Conservation (phyloP, 768 basidiomycete species). For the Podaxis rugospora region DNA sequence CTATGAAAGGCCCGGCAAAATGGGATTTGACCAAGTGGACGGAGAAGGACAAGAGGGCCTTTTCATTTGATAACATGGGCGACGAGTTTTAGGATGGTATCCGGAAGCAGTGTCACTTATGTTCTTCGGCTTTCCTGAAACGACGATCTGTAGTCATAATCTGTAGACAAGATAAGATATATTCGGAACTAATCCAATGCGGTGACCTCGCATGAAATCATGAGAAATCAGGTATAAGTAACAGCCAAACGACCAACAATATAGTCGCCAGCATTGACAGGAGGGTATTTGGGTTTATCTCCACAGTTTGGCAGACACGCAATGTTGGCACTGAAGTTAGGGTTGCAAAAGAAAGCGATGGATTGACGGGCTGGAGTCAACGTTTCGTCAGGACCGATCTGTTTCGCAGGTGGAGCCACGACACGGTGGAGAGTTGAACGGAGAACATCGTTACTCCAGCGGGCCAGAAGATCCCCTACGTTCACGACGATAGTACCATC, state of each 20-base stretch:
- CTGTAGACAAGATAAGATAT: neutral
- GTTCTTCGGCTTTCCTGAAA: neutral
- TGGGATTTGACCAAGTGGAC: conserved; percentile 37
- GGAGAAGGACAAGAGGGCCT: conserved; percentile 23
- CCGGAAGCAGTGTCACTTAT: neutral
- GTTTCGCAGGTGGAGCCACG: conserved; percentile 60
- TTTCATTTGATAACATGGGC: conserved; percentile 20
- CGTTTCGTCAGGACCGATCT: conserved; percentile 43
- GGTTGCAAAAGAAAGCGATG: conserved; percentile 87
- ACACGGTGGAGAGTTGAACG: conserved; percentile 82
- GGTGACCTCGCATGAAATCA: neutral
- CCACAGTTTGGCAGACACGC: conserved; percentile 70
- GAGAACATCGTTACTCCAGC: conserved; percentile 81
- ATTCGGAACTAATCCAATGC: neutral
- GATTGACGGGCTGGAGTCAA: conserved; percentile 68
- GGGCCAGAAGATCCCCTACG: conserved; percentile 73
- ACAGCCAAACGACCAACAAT: conserved; percentile 66
- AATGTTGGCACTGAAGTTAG: conserved; percentile 65
- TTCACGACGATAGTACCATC: conserved; percentile 82
- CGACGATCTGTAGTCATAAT: neutral
- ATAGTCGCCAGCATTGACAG: conserved; percentile 71
- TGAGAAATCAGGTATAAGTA: conserved; percentile 42
- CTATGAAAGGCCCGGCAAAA: conserved; percentile 21
- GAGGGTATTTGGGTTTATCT: conserved; percentile 53
- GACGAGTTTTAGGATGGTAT: neutral